Evolutionary conservation across 768 basidiomycete genomes (phyloP), one percentile per base, ranked within the genome.

Genomic region (Nevesoporus exiguus): DNA sequence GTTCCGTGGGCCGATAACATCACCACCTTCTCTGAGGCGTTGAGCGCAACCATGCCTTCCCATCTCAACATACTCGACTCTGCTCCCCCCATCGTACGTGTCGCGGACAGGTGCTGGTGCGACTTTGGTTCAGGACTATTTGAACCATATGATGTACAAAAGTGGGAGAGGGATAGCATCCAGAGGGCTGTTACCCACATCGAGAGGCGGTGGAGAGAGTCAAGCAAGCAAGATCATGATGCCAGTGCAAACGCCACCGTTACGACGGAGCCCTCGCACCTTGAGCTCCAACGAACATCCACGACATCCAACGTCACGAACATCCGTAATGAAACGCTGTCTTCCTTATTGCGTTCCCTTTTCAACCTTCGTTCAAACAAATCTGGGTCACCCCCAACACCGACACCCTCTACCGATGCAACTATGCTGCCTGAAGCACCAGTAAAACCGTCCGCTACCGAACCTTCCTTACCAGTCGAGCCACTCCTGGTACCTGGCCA

Each of bases 41-140:
- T 90, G 52, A 79, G 77, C 45, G 71, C 79, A 13, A 76, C 76
- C 22, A 74, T 79, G 9, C 60, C 74, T 8, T 45, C 71, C 19
- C 71, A 74, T 50, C 76, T 78, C 60, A 57, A 71, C 13, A 66
- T 73, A 8, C 69, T 62, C 19, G 56, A 70, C 14, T 54, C 80
- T 11, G 58, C 80, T 5, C 85, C 86, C 0, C 69, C 77, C 2
- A 77, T 81, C 43, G 82, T 93, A 46, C 82, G 80, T 25, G 77
- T 88, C 3, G 76, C 79, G 5, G 91, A 93, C 61, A 82, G 90
- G 43, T 93, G 91, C 65, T 93, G 91, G 91, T 93, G 90, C 60
- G 90, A 93, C 62, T 74, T 91, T 55, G 80, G 83, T 19, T 72
- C 74, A 17, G 77, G 78, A 14, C 74, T 90, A 55, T 93, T 93